Evolutionary conservation across 2,329 filamentous ascomycete species (phyloP), one percentile per base, ranked within the genome.

Genomic region (Cordyceps pruinosa): DNA sequence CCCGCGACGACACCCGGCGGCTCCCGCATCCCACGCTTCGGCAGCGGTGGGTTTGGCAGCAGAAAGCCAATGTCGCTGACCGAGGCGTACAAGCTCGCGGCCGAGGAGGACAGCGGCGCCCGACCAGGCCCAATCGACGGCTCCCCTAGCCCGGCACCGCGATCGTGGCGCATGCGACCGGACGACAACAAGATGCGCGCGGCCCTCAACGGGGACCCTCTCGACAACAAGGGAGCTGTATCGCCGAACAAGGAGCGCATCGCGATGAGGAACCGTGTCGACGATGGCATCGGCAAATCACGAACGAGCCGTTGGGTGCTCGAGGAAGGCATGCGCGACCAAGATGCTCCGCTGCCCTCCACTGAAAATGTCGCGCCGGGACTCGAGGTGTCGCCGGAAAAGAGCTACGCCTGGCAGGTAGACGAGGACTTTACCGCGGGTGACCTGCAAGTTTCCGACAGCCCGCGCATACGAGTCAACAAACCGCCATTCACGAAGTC

Each of bases 361-460:
- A 61, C 71, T 35, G 74, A 74, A 44, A 48, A 30, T 21, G 19
- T 19, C 3, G 23, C 28, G 12, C 45, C 25, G 42, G 47, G 28
- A 17, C 39, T 30, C 60, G 49, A 25, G 56, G 34, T 61, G 6
- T 78, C 77, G 0, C 79, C 80, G 0, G 75, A 77, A 52, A 81
- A 79, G 66, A 78, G 75, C 61, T 80, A 76, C 57, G 77, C 75
- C 8, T 84, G 80, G 81, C 71, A 83, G 57, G 67, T 82, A 7
- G 81, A 84, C 34, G 75, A 77, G 5, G 81, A 84, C 56, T 83
- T 84, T 61, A 83, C 81, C 1, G 80, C 76, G 12, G 74, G 75
- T 42, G 80, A 83, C 58, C 59, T 83, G 39, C 79, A 83, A 58
- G 65, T 80, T 34, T 84, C 81, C 0, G 73, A 78, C 60, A 84